Evolutionary conservation across 1,284 basidiomycete species (phyloP), one percentile per base, ranked within the genome.

Genomic region (Heterobasidion annosum): DNA sequence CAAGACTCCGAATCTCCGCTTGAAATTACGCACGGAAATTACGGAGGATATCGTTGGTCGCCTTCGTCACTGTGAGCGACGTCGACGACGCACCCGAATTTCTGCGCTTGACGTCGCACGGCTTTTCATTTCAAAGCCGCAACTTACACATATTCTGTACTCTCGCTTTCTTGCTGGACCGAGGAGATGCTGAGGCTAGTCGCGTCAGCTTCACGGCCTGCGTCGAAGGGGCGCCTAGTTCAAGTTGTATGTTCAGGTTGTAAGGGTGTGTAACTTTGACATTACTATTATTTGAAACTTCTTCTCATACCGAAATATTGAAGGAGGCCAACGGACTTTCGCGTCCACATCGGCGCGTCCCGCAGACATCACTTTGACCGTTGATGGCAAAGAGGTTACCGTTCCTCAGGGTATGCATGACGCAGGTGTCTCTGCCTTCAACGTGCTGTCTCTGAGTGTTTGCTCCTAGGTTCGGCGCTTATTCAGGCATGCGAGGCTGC

Each of bases 401-500:
- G 93, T 96, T 50, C 92, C 93, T 25, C 89, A 92, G 72, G 92
- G 91, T 90, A 70, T 65, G 70, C 63, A 54, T 55, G 6, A 44
- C 52, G 4, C 25, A 25, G 25, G 48, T 42, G 43, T 56, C 53
- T 34, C 49, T 37, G 50, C 40, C 13, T 33, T 34, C 47, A n/a
- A 52, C 32, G 51, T n/a, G n/a, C 37, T 48, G 34, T 48, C 50
- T 56, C 57, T 62, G 59, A 55, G 57, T 35, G 43, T 57, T 34
- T 19, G 54, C 56, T 52, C 50, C 56, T 58, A 91, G 92, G 93
- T 51, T 88, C 91, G 61, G 92, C 95, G 25, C 78, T 99, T 63
- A 98, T 98, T 68, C 96, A 98, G 74, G 96, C 96, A 55, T 98
- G 96, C 71, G 89, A 92, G 67, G 88, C 88, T 57, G 90, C 90